phyloP scores from a whole-genome alignment of 176 grass and related monocot species.

The bread wheat (Triticum aestivum) region IWGSC_CS_RefSeq_v2.1 NC_057811.1:445115327-445115826 shows the following conservation, averaged over 20 bases:
- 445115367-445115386: slow-evolving; percentile 36
- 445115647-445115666: slow-evolving; percentile 48
- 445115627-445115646: slow-evolving; percentile 54
- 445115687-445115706: slow-evolving; percentile 14
- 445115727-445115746: slow-evolving; percentile 55
- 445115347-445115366: slow-evolving; percentile 50
- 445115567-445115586: not conserved
- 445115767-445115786: slow-evolving; percentile 28
- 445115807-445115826: not conserved
- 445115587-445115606: not conserved
- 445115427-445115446: not conserved
- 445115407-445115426: slow-evolving; percentile 15
- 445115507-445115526: slow-evolving; percentile 40
- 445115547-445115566: slow-evolving; percentile 22
- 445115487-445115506: slow-evolving; percentile 23
- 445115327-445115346: slow-evolving; percentile 17
- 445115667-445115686: slow-evolving; percentile 22
- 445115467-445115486: not conserved
- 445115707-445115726: slow-evolving; percentile 78
- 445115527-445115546: slow-evolving; percentile 44
- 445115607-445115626: not conserved
- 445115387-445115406: slow-evolving; percentile 44
- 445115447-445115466: not conserved
- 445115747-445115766: slow-evolving; percentile 49
- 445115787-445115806: slow-evolving; percentile 4